Evolutionary conservation across 306 rosid species (phyloP), one percentile per base, ranked within the genome.

Genomic region (Rosa chinensis): DNA sequence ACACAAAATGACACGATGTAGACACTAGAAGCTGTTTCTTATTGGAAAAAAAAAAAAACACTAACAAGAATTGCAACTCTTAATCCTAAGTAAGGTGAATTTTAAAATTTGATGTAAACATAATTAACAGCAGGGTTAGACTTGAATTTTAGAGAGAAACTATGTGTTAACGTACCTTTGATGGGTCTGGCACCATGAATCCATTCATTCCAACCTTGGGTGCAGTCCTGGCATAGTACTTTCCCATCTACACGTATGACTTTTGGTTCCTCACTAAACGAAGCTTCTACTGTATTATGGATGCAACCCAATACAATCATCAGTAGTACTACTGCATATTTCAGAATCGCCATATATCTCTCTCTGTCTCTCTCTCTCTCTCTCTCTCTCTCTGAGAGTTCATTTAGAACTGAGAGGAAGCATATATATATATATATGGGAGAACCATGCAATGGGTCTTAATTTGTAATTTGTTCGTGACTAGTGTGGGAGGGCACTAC

Each of bases 201-300:
- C 97, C 97, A 94, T 44, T 90, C 82, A 10, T 90, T 86, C 93
- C 93, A 94, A 28, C 86, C 97, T 55, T 85, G 84, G 28, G 87
- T 86, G 80, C 98, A 94, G 80, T 92, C 98, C 73, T 92, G 98
- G 89, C 98, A 94, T 58, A 90, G 20, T 43, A 94, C 97, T 83
- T 87, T 92, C 35, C 98, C 98, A 32, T 72, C 89, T 2, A 90
- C 87, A 58, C 86, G 88, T 21, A 89, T 77, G 45, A 80, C 8
- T 56, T 83, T 66, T 28, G 70, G 9, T 53, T 82, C 81, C 21
- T 52, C 78, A 32, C 82, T 17, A 67, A 63, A 42, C 72, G 45
- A 44, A 81, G 91, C 53, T 67, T 63, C 68, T 50, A 55, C 89
- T 4, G n/a, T 64, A 0, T 72, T 53, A 64, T 70, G 85, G 80